These are phyloP conservation scores for Mortierella sp. DNA, from an alignment of 371 early-diverging fungal species.

Conservation along the genomic window DNA sequence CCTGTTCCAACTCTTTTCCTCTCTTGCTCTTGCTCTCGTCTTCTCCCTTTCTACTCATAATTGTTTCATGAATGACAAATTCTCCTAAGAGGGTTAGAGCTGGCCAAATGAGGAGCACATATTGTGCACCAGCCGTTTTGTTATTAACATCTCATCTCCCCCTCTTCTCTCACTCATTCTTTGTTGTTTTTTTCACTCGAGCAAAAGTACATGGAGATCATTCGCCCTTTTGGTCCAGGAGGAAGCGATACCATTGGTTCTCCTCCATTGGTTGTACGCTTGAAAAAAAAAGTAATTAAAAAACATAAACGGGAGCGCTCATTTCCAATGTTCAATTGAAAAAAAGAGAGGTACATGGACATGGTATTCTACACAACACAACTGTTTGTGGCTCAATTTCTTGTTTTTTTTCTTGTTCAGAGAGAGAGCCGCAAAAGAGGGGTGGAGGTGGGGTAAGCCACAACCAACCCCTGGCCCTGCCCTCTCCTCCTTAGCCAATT, in stretches of 20 bases:
- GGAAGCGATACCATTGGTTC: not conserved
- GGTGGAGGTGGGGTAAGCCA: not conserved
- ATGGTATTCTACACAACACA: not conserved
- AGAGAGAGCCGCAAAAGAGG: not conserved
- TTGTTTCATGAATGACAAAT: conserved; percentile 10
- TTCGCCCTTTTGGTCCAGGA: not conserved
- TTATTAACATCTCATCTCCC: not conserved
- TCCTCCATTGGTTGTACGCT: not conserved
- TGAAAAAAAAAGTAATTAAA: not conserved
- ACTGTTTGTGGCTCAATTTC: not conserved
- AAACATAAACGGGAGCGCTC: too few species aligned
- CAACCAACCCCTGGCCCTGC: not conserved
- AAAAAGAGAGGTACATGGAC: not conserved
- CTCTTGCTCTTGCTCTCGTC: not conserved
- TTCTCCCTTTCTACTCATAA: not conserved
- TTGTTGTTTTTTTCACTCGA: not conserved
- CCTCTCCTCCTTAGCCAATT: not conserved
- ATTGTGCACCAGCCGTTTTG: conserved; percentile 9
- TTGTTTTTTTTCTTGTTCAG: too few species aligned
- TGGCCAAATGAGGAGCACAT: not conserved
- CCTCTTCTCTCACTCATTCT: not conserved
- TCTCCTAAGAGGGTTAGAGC: not conserved
- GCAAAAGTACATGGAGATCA: not conserved
- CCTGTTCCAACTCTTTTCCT: not conserved
- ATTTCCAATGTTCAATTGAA: not conserved